phyloP scores from a whole-genome alignment of 768 basidiomycete genomes.

The Pleurotus citrinopileatus region DNA sequence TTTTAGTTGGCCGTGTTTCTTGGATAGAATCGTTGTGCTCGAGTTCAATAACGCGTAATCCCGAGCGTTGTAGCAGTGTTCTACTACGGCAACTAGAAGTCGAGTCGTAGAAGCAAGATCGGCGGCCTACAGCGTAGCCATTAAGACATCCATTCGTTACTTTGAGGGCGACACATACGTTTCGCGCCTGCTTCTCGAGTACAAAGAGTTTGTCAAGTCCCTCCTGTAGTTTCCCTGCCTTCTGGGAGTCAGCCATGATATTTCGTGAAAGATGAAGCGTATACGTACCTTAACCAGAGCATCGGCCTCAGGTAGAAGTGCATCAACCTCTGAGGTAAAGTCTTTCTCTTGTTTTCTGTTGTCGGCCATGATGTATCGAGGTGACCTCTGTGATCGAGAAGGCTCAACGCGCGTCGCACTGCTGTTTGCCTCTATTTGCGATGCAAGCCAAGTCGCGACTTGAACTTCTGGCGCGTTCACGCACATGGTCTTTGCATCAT shows the following conservation, averaged over 20 bases:
- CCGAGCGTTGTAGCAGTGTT: slow-evolving; percentile 68
- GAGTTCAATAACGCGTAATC: slow-evolving; percentile 72
- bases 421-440: slow-evolving; percentile 43
- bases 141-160: slow-evolving; percentile 4
- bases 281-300: slow-evolving; percentile 65
- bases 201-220: slow-evolving; percentile 85
- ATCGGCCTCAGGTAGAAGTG: slow-evolving; percentile 66
- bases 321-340: slow-evolving; percentile 80
- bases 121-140: slow-evolving; percentile 61
- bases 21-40: slow-evolving; percentile 68
- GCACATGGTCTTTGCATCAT: neutral
- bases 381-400: slow-evolving; percentile 28
- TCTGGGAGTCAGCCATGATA: slow-evolving; percentile 9
- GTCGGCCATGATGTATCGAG: slow-evolving; percentile 64
- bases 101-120: slow-evolving; percentile 91
- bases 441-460: neutral
- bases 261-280: neutral
- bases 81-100: slow-evolving; percentile 70
- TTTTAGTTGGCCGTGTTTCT: slow-evolving; percentile 97
- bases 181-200: slow-evolving; percentile 95
- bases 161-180: slow-evolving; percentile 49
- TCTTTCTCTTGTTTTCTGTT: slow-evolving; percentile 86
- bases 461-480: neutral
- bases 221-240: slow-evolving; percentile 83
- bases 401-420: slow-evolving; percentile 56